A percentile compares a stretch with the other conserved stretches of the same genome.
phyloP scores from a whole-genome alignment of 148 eudicot species.

The Limonium bicolor region DNA sequence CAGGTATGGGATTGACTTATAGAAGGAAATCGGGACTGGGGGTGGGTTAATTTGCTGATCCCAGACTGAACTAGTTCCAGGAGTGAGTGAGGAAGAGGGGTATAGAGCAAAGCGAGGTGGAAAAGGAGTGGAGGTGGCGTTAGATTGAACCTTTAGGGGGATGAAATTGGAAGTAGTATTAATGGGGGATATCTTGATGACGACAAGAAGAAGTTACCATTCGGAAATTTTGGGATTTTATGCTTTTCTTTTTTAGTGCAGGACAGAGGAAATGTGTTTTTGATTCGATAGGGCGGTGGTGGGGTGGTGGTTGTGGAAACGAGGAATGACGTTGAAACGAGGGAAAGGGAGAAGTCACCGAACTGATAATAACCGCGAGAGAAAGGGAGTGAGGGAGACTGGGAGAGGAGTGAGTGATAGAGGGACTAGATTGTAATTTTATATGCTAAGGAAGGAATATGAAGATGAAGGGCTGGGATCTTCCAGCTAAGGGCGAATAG shows the following conservation, averaged over 20 bases:
- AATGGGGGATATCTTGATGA: not conserved
- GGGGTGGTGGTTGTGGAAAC: not conserved
- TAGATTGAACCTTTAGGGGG: not conserved
- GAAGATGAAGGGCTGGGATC: not conserved
- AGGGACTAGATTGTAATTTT: not conserved
- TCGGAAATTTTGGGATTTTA: not conserved
- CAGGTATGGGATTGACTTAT: no score
- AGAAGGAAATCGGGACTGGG: no score
- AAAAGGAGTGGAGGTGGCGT: not conserved
- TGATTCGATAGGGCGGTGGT: not conserved
- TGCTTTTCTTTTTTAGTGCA: no score
- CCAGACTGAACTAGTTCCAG: no score
- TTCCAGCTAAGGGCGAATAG: no score
- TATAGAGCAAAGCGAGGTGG: no score
- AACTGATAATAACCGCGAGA: no score
- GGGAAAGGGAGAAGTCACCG: no score
- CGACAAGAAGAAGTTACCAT: not conserved
- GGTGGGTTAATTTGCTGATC: no score
- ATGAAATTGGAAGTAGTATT: not conserved
- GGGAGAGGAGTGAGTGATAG: not conserved
- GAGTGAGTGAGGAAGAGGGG: no score
- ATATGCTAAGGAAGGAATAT: not conserved
- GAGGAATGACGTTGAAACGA: conserved; percentile 2
- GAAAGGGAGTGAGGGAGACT: not conserved
- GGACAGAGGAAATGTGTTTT: no score